phyloP scores from a whole-genome alignment of 1,139 yeast genomes.

The Scheffersomyces insectosa region DNA sequence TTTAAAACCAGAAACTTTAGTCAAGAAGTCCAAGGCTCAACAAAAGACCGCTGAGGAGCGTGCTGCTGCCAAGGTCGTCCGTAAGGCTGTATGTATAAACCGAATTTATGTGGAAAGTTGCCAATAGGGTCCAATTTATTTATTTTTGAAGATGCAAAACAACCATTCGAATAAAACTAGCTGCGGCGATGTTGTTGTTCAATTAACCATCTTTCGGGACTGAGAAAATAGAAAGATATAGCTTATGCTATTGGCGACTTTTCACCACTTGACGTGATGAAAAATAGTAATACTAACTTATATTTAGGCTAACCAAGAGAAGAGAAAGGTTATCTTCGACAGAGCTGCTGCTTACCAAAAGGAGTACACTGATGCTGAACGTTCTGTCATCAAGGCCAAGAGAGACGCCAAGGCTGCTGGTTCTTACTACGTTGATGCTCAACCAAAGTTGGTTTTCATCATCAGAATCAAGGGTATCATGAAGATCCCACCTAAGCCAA shows the following conservation, averaged over 20 bases:
- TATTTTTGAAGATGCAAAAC: constrained; percentile 62
- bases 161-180: constrained; percentile 72
- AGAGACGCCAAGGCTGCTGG: constrained; percentile 97
- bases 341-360: constrained; percentile 98
- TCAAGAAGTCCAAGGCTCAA: constrained; percentile 92
- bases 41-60: constrained; percentile 85
- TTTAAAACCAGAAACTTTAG: constrained; percentile 86
- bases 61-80: constrained; percentile 83
- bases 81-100: constrained; percentile 79
- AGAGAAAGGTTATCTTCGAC: constrained; percentile 93
- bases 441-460: constrained; percentile 94
- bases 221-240: constrained; percentile 46
- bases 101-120: not conserved
- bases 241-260: not conserved
- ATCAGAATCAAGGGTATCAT: constrained; percentile 99
- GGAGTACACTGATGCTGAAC: constrained; percentile 95
- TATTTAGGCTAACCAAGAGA: constrained; percentile 74
- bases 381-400: constrained; percentile 88
- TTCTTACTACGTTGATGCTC: constrained; percentile 96
- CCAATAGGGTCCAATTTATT: constrained; percentile 1
- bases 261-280: not conserved
- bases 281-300: constrained; percentile 12
- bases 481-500: constrained; percentile 99
- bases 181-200: constrained; percentile 88
- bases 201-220: constrained; percentile 99